Conservation (phyloP, 192 early-diverging fungal genomes). For the Chytriomyces sp. region DNA sequence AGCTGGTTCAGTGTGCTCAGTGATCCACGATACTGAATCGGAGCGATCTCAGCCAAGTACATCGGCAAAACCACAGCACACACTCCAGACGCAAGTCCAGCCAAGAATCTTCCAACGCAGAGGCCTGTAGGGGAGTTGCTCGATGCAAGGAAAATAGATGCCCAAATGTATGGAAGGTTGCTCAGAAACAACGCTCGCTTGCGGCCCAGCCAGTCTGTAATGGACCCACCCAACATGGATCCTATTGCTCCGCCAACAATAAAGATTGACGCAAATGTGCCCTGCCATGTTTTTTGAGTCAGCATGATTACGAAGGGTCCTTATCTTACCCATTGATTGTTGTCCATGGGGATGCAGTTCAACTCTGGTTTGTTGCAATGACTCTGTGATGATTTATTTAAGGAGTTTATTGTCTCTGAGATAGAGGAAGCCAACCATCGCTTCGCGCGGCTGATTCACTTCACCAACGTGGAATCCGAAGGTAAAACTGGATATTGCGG, state of each 20-base stretch:
- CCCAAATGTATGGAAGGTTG: conserved; percentile 64
- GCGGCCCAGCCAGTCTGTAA: conserved; percentile 69
- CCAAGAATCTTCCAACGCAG: no score
- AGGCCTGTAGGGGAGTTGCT: conserved; percentile 46
- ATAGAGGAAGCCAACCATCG: conserved; percentile 48
- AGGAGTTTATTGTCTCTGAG: no score
- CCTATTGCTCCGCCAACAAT: conserved; percentile 71
- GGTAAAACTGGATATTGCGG: conserved; percentile 38
- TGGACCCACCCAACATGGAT: conserved; percentile 73
- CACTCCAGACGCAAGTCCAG: conserved; percentile 77
- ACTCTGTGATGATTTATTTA: no score
- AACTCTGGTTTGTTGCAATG: no score
- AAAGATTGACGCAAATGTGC: conserved; percentile 47
- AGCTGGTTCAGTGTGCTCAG: conserved; percentile 84
- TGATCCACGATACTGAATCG: conserved; percentile 64
- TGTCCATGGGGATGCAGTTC: conserved; percentile 45
- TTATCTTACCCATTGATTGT: conserved; percentile 40
- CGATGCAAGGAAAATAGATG: conserved; percentile 64
- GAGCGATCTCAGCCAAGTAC: conserved; percentile 77
- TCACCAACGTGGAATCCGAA: conserved; percentile 50
- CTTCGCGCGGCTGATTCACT: conserved; percentile 49
- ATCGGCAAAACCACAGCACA: conserved; percentile 76
- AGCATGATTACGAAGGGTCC: no score
- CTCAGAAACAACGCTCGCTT: conserved; percentile 67
- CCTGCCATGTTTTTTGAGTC: no score